phyloP scores from a whole-genome alignment of 2,329 filamentous ascomycete species.

The Aspergillus fischeri region DNA sequence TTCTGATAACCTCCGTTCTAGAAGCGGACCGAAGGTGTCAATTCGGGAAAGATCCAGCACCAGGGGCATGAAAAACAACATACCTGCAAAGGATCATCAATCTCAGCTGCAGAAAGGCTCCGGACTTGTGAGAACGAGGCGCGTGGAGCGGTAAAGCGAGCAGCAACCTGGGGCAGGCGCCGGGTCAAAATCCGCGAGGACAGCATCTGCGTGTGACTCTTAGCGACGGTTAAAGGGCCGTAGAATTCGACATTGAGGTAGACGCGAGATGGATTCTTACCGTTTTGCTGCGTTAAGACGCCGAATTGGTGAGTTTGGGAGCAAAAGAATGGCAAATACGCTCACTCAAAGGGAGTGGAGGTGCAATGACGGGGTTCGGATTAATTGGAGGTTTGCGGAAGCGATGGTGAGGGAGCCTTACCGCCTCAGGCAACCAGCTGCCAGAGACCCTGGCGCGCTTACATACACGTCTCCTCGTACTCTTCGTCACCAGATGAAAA shows the following conservation, averaged over 20 bases:
- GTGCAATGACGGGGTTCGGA: slow-evolving; percentile 21
- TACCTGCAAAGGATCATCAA: slow-evolving; percentile 45
- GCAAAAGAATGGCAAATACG: slow-evolving; percentile 17
- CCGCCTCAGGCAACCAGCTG: slow-evolving; percentile 13
- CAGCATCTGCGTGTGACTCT: slow-evolving; percentile 37
- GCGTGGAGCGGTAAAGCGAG: slow-evolving; percentile 36
- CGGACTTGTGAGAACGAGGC: slow-evolving; percentile 41
- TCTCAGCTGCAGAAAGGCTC: slow-evolving; percentile 35
- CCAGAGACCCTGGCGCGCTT: slow-evolving; percentile 25
- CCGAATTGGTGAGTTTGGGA: slow-evolving; percentile 8
- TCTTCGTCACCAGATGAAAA: slow-evolving; percentile 34
- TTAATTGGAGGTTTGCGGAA: slow-evolving; percentile 28
- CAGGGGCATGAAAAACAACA: background rate
- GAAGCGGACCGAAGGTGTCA: slow-evolving; percentile 14
- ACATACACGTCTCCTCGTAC: slow-evolving; percentile 25
- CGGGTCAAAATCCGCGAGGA: slow-evolving; percentile 42
- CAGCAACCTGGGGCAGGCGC: slow-evolving; percentile 38
- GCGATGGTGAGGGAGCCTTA: slow-evolving; percentile 3
- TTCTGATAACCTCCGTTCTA: slow-evolving; percentile 48
- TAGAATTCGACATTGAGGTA: background rate
- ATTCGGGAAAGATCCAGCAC: slow-evolving; percentile 4
- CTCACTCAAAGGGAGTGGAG: slow-evolving; percentile 19
- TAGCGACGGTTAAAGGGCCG: slow-evolving; percentile 12
- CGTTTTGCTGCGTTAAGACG: slow-evolving; percentile 17
- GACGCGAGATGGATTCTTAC: slow-evolving; percentile 15